Evolutionary conservation across 768 basidiomycete genomes (phyloP), one percentile per base, ranked within the genome.

Genomic region (Neoboletus subvelutipes): DNA sequence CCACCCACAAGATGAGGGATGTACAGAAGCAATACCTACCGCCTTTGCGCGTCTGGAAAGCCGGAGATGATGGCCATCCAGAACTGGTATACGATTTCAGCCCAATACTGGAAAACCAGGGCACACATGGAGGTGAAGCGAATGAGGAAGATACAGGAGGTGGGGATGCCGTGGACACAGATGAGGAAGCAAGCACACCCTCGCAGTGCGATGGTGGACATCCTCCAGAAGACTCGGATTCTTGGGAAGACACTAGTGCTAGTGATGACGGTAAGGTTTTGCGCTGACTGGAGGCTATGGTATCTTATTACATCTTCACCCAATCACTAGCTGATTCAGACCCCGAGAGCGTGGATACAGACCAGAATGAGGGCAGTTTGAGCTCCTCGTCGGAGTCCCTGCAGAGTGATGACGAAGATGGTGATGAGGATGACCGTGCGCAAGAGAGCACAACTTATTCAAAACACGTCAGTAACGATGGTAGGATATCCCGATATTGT

Each of bases 161-260:
- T 24, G 50, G 45, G 10, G 17, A 24, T 13, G 7, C 15, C 20
- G 10, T 24, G 15, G 6, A n/a, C 17, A n/a, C 17, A 8, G n/a
- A 52, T 5, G 40, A 24, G 11, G 40, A 46, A 13, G 31, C 13
- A 24, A 34, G 33, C n/a, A 49, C 24, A 28, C 13, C 12, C 8
- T 33, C 33, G 3, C 52, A 15, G n/a, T 36, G 33, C n/a, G 52
- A 34, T 49, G 13, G 24, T 28, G 24, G 29, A 5, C 29, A n/a
- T 18, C 33, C 51, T 52, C 29, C 42, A 22, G 42, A 52, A n/a
- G 45, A 28, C n/a, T 50, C 52, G 12, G 52, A 26, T 50, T 53
- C 52, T 26, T 53, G 33, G 52, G 45, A 36, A 26, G 52, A 49
- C 8, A 15, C 8, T 34, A n/a, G 48, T 26, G 33, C 18, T 26